Percentiles rank a stretch among this genome's conserved stretches.
Conservation (phyloP, 176 grass and related monocot species). For the Rhipidocladum racemiflorum region DNA sequence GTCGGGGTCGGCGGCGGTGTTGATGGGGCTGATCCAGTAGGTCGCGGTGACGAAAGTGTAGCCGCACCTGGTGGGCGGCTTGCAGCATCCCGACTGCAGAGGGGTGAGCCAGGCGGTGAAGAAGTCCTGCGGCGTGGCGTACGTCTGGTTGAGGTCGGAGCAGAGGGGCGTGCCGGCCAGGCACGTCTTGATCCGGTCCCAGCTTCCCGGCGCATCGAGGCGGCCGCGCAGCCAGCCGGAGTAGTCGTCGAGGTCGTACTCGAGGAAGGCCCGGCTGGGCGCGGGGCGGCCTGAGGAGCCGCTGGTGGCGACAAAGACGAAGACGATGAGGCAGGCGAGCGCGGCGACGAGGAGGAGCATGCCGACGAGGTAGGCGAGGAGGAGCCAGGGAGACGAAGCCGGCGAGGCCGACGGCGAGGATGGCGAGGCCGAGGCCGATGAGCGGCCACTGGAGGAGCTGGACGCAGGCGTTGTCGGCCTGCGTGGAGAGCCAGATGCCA, state of each 20-base stretch:
- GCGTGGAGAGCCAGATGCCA: conserved; percentile 77
- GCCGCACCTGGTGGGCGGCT: conserved; percentile 78
- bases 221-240: conserved; percentile 60
- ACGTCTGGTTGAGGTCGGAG: conserved; percentile 69
- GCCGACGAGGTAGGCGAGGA: conserved; percentile 64
- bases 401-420: conserved; percentile 56
- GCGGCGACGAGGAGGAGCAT: conserved; percentile 54
- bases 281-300: conserved; percentile 26
- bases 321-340: conserved; percentile 53
- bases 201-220: conserved; percentile 39
- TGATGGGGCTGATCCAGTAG: conserved; percentile 82
- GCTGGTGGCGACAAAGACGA: conserved; percentile 53
- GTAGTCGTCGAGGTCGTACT: conserved; percentile 72
- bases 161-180: conserved; percentile 57
- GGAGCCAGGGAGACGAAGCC: conserved; percentile 70
- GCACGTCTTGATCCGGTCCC: conserved; percentile 74
- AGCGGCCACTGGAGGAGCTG: conserved; percentile 82
- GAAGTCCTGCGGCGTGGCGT: conserved; percentile 52
- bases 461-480: conserved; percentile 64
- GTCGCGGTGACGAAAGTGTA: conserved; percentile 79
- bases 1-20: conserved; percentile 39
- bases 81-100: conserved; percentile 81
- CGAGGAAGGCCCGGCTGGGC: conserved; percentile 60
- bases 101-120: conserved; percentile 38
- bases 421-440: conserved; percentile 50